Evolutionary conservation across 208 protist species (phyloP), one percentile per base, ranked within the genome.

Genomic region (Trypanosoma vivax): DNA sequence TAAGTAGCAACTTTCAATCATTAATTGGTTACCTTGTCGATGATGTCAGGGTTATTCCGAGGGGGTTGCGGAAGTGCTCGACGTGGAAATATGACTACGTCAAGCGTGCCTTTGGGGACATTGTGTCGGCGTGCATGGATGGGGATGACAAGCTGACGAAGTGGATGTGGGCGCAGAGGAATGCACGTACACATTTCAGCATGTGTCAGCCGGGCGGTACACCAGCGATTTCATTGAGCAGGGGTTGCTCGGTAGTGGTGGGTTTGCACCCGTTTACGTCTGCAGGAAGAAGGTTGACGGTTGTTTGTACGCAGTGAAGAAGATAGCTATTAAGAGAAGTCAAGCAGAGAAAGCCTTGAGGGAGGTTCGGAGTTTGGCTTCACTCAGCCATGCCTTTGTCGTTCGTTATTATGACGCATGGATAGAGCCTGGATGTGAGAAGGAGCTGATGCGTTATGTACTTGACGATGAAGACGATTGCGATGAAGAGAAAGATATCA

Each of bases 371-470:
- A 94, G 79, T 38, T 56, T 94, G 33, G 73, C 86, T 0, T 55
- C 74, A 13, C 65, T 94, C 3, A 88, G 78, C 53, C 82, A 94
- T 61, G 79, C 75, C 43, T 80, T 89, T 53, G 82, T 94, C 50
- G 86, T 94, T 9, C 82, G 86, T 24, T 94, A 94, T 64, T 94
- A 90, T 52, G 80, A 94, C 63, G 86, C 82, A 18, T 94, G 86
- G 83, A 71, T 89, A 10, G 86, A 90, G 39, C 75, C 82, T 50
- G 86, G 85, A n/a, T 88, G 74, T 37, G 76, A 85, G 37, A 79
- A 88, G 34, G 79, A 88, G 6, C 51, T 93, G 18, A 53, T 65
- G n/a, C 45, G 63, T 11, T 90, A 80, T 65, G 53, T 84, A 5
- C 65, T 74, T 18, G 55, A 65, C 18, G 41, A 50, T 16, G 53